Conservation (phyloP, 495 filamentous ascomycete species). For the Xylaria intraflava region DNA sequence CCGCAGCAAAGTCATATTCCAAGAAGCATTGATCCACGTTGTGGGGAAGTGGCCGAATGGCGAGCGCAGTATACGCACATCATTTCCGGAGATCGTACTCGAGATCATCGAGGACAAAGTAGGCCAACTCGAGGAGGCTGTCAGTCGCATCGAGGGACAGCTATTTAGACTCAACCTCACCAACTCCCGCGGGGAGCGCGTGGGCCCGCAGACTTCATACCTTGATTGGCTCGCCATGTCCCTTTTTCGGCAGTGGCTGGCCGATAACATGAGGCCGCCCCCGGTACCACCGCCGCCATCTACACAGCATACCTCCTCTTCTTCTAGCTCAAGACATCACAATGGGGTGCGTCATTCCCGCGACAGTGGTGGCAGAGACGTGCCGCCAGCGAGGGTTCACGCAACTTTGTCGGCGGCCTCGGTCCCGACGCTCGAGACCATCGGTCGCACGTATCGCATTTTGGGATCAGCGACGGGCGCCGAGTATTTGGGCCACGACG, state of each 20-base stretch:
- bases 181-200: conserved; percentile 71
- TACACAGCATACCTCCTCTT: not conserved
- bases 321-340: conserved; percentile 5
- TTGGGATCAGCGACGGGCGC: conserved; percentile 53
- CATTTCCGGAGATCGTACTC: conserved; percentile 63
- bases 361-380: conserved; percentile 9
- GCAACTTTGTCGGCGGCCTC: conserved; percentile 12
- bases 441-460: conserved; percentile 65
- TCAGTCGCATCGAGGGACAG: conserved; percentile 61
- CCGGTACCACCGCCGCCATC: conserved; percentile 46
- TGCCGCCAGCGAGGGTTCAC: conserved; percentile 11
- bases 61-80: conserved; percentile 65
- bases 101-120: conserved; percentile 90
- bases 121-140: conserved; percentile 69
- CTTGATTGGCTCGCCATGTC: conserved; percentile 81
- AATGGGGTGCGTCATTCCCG: conserved; percentile 13
- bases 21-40: conserved; percentile 83
- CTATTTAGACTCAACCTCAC: conserved; percentile 75
- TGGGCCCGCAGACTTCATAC: conserved; percentile 69
- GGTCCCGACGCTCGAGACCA: conserved; percentile 37
- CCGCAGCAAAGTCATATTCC: conserved; percentile 77
- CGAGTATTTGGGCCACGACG: conserved; percentile 72
- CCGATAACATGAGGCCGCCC: conserved; percentile 73
- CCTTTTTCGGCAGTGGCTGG: conserved; percentile 84
- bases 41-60: conserved; percentile 86